phyloP scores from a whole-genome alignment of 306 rosid species.

The Cicer arietinum region DNA sequence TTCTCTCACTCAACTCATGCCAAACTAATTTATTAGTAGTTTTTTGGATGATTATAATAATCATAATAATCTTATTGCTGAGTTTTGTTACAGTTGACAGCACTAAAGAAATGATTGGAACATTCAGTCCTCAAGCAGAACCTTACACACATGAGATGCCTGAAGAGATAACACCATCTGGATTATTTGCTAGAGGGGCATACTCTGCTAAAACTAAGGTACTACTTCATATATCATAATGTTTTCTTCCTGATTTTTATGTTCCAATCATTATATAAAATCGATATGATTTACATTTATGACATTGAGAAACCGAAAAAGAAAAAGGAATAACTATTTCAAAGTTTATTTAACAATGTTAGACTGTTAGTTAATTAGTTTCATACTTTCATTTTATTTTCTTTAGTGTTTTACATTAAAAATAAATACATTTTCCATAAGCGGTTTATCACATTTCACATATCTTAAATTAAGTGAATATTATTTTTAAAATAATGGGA shows the following conservation, averaged over 20 bases:
- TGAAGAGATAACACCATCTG: conserved; percentile 90
- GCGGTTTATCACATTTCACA: too few relatives aligned
- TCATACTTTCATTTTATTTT: too few relatives aligned
- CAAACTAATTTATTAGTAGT: background rate
- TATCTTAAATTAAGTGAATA: too few relatives aligned
- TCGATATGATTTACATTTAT: background rate
- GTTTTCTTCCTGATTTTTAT: background rate
- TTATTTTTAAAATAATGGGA: too few relatives aligned
- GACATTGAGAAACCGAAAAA: background rate
- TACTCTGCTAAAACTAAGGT: conserved; percentile 87
- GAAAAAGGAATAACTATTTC: too few relatives aligned
- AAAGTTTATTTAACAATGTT: too few relatives aligned
- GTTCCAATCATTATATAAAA: background rate
- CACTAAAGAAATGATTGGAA: conserved; percentile 86
- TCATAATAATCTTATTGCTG: background rate
- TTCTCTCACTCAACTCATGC: too few relatives aligned
- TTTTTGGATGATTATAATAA: background rate
- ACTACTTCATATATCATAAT: background rate
- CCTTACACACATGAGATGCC: conserved; percentile 76
- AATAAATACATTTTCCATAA: too few relatives aligned
- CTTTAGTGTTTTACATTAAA: too few relatives aligned
- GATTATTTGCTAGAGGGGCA: conserved; percentile 83
- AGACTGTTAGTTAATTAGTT: too few relatives aligned
- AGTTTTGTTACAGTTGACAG: conserved; percentile 67
- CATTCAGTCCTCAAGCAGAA: conserved; percentile 87